phyloP scores from a whole-genome alignment of 352 stramenopile genomes.

The Plasmopara muralis region DNA sequence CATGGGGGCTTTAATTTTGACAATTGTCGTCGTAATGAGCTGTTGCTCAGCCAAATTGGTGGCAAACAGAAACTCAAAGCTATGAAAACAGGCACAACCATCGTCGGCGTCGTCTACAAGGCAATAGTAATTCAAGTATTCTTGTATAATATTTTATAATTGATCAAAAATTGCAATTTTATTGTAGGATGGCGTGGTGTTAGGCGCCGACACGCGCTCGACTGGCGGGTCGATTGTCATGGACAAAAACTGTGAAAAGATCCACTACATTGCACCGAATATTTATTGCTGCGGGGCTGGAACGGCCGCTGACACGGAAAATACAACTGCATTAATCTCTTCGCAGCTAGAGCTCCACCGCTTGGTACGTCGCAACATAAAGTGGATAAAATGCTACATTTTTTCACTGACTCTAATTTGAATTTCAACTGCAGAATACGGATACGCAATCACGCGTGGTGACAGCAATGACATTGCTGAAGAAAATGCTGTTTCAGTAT shows the following conservation, averaged over 20 bases:
- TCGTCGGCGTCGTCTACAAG: slow-evolving; percentile 95
- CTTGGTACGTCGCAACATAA: slow-evolving; percentile 50
- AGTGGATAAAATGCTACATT: background rate
- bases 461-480: slow-evolving; percentile 95
- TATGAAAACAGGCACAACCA: slow-evolving; percentile 96
- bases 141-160: background rate
- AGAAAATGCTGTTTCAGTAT: slow-evolving; percentile 95
- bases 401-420: slow-evolving; percentile 6
- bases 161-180: slow-evolving; percentile 1
- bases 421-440: slow-evolving; percentile 47
- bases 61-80: slow-evolving; percentile 62
- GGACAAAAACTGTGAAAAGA: slow-evolving; percentile 99
- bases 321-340: slow-evolving; percentile 72
- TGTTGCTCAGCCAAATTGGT: slow-evolving; percentile 57
- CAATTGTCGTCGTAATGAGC: slow-evolving; percentile 89
- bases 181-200: slow-evolving; percentile 88
- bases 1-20: slow-evolving; percentile 90
- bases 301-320: slow-evolving; percentile 97
- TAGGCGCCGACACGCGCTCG: slow-evolving; percentile 96
- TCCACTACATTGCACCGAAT: slow-evolving; percentile 98
- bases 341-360: slow-evolving; percentile 95
- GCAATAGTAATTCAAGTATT: slow-evolving; percentile 2
- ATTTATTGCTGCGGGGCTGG: slow-evolving; percentile 98
- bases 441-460: slow-evolving; percentile 89
- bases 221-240: slow-evolving; percentile 93